phyloP scores from a whole-genome alignment of 805 yeast species.

The Myxozyma vanderwaltii region DNA sequence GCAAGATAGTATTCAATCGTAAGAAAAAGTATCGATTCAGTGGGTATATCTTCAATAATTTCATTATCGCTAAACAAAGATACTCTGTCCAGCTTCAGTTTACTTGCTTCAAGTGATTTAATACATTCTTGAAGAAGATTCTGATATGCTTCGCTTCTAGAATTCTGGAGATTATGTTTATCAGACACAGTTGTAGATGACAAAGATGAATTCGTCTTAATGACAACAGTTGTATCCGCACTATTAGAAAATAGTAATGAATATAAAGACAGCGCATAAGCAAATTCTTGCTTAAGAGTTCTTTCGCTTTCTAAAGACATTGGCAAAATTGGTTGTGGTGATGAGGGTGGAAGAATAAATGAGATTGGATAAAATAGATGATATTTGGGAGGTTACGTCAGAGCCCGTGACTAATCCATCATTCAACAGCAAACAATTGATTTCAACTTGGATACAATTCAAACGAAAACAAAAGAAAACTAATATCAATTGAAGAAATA shows the following conservation, averaged over 20 bases:
- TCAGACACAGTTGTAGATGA: neutral
- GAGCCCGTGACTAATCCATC: neutral
- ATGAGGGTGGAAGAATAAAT: neutral
- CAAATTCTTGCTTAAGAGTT: constrained; percentile 26
- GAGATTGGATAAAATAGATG: neutral
- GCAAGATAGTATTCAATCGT: constrained; percentile 64
- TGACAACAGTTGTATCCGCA: neutral
- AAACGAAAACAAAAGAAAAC: no score
- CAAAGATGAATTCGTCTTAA: neutral
- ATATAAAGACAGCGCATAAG: constrained; percentile 21
- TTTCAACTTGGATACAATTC: no score
- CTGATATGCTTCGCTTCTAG: constrained; percentile 21
- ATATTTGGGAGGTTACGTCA: no score
- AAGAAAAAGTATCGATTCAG: constrained; percentile 56
- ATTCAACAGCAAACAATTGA: neutral
- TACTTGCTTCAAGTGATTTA: constrained; percentile 9
- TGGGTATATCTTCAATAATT: constrained; percentile 64
- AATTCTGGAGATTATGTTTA: neutral
- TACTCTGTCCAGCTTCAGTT: constrained; percentile 42
- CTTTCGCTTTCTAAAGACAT: constrained; percentile 2
- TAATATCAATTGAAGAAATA: no score
- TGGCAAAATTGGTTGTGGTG: no score
- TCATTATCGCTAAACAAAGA: constrained; percentile 75
- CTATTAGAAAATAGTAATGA: constrained; percentile 7
- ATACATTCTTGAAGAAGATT: constrained; percentile 8